Evolutionary conservation across 148 eudicot genomes (phyloP), one percentile per base, ranked within the genome.

Genomic region (Amaranthus hypochondriacus): DNA sequence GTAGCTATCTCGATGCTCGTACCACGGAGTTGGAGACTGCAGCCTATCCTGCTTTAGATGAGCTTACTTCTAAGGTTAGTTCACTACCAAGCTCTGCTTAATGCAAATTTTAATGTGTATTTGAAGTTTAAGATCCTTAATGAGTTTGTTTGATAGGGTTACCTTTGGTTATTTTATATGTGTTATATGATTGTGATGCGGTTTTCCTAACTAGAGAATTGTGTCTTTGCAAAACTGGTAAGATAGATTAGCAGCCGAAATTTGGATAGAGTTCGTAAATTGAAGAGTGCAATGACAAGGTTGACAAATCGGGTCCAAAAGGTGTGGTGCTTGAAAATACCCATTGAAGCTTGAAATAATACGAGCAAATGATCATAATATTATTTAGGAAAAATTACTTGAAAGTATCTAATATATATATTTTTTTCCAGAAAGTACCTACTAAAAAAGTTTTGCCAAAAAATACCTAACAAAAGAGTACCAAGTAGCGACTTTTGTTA

Each of bases 21-120:
- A 88, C 96, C 12, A 77, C 85, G 12, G 97, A 93, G 67, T 57
- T 93, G 80, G 98, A 93, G 77, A 82, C 86, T 72, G 94, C 77
- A 71, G 90, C 98, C 69, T 93, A 93, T 70, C 98, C 98, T 54
- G 98, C 98, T 77, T 81, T 93, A 71, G 98, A 93, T 77, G 96
- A 90, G 80, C 88, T 93, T 18, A 93, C 98, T 55, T 89, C 97
- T 6, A 91, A 86, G 94, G 98, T 85, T 68, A 52, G 7, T 54
- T 53, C 43, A 15, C 11, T n/a, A 39, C 0, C 43, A 28, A 61
- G n/a, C 69, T 48, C 3, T 7, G 7, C 14, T 15, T 62, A 48
- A 11, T 48, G 42, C n/a, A 49, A 43, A 7, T 6, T 69, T 28
- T 57, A 54, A 46, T 53, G 62, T 62, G 43, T 56, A 11, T 42